phyloP scores from a whole-genome alignment of 192 early-diverging fungal species.

The Paraglomus brasilianum region DNA sequence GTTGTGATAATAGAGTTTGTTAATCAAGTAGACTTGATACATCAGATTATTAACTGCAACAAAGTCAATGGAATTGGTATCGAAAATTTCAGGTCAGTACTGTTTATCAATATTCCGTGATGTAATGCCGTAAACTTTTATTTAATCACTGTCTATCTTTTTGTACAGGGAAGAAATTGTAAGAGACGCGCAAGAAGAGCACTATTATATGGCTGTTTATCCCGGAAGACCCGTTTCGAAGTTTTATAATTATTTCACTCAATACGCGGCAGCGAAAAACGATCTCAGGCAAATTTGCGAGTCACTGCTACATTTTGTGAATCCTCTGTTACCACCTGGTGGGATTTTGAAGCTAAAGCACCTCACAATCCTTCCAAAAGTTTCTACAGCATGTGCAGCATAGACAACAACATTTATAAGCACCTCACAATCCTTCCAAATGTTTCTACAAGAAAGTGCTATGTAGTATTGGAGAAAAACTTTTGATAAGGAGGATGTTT shows the following conservation, averaged over 20 bases:
- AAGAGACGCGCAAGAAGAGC: neutral
- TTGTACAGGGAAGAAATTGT: no score
- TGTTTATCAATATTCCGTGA: neutral
- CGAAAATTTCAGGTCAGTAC: slow-evolving; percentile 12
- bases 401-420: no score
- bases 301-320: no score
- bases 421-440: no score
- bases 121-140: no score
- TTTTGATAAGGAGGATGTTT: neutral
- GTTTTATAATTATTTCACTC: slow-evolving; percentile 21
- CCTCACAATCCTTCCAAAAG: no score
- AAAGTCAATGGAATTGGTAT: slow-evolving; percentile 29
- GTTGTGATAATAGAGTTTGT: slow-evolving; percentile 26
- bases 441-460: neutral
- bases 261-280: neutral
- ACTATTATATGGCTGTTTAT: slow-evolving; percentile 31
- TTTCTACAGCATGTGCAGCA: no score
- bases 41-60: slow-evolving; percentile 21
- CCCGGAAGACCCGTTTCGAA: neutral
- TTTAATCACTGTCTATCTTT: no score
- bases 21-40: slow-evolving; percentile 24
- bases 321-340: neutral
- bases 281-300: no score
- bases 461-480: neutral
- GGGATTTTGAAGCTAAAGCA: slow-evolving; percentile 7